A percentile compares a stretch with the other conserved stretches of the same genome.
These are phyloP conservation scores for Orbilia brochopaga DNA, from an alignment of 2,329 filamentous ascomycete species.

Conservation along the genomic window DNA sequence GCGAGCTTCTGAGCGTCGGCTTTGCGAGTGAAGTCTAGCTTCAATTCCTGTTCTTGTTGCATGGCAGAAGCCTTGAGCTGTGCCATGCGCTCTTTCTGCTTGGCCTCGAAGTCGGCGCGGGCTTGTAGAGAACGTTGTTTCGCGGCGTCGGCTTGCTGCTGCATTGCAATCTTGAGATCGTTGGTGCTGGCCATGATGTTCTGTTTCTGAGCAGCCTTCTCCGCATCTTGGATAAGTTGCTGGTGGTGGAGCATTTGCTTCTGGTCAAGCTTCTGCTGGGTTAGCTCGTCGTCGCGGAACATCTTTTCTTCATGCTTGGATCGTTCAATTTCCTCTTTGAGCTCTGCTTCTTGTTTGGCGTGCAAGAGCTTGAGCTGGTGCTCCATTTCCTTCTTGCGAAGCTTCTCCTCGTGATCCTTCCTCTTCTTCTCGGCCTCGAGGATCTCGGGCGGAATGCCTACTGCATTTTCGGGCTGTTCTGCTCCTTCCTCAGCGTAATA, in stretches of 20 bases:
- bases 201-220: slow-evolving; percentile 17
- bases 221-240: slow-evolving; percentile 19
- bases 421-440: slow-evolving; percentile 21
- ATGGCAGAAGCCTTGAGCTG: slow-evolving; percentile 11
- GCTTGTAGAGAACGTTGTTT: slow-evolving; percentile 10
- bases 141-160: slow-evolving; percentile 6
- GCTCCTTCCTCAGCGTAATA: slow-evolving; percentile 22
- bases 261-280: slow-evolving; percentile 14
- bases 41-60: slow-evolving; percentile 16
- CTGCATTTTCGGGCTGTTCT: slow-evolving; percentile 15
- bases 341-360: slow-evolving; percentile 16
- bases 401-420: slow-evolving; percentile 19
- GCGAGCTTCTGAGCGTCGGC: slow-evolving; percentile 14
- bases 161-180: slow-evolving; percentile 13
- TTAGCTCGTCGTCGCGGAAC: slow-evolving; percentile 14
- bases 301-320: slow-evolving; percentile 28
- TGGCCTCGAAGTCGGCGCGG: slow-evolving; percentile 11
- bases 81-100: slow-evolving; percentile 12
- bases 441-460: slow-evolving; percentile 14
- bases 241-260: slow-evolving; percentile 22
- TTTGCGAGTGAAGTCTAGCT: slow-evolving; percentile 13
- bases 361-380: slow-evolving; percentile 16
- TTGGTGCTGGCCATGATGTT: slow-evolving; percentile 15
- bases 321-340: slow-evolving; percentile 17
- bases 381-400: slow-evolving; percentile 17